Percentiles rank a stretch among this genome's conserved stretches.
These are phyloP conservation scores for Trichoderma sp. DNA, from an alignment of 2,329 filamentous ascomycete species.

Conservation along the genomic window DNA sequence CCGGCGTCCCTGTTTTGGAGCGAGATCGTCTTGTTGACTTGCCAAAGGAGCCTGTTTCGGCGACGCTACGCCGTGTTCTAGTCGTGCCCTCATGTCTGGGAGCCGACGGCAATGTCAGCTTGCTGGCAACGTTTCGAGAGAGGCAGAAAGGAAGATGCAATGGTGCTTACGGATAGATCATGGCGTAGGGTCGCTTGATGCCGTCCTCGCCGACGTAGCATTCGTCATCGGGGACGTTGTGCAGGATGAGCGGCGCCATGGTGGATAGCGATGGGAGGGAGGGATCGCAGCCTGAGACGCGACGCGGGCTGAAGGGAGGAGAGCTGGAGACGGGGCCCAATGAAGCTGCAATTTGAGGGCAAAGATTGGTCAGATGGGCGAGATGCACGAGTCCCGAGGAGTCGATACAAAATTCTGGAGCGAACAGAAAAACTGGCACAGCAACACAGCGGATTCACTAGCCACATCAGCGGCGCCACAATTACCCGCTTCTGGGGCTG, in stretches of 20 bases:
- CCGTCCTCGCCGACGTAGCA: constrained; percentile 65
- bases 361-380: background rate
- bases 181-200: constrained; percentile 61
- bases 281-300: background rate
- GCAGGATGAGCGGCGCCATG: constrained; percentile 64
- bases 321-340: background rate
- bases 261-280: background rate
- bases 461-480: constrained; percentile 13
- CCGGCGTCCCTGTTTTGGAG: constrained; percentile 57
- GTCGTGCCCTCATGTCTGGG: constrained; percentile 43
- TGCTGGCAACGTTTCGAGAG: background rate
- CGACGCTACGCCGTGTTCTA: constrained; percentile 51
- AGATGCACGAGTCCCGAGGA: constrained; percentile 2
- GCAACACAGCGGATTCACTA: background rate
- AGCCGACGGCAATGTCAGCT: background rate
- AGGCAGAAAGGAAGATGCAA: background rate
- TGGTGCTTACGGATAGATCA: constrained; percentile 58
- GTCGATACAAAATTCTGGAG: constrained; percentile 6
- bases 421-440: constrained; percentile 5
- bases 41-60: constrained; percentile 63
- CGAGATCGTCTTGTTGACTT: constrained; percentile 63
- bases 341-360: background rate
- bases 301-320: background rate
- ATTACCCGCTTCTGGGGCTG: background rate
- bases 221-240: constrained; percentile 67